Base-by-base conservation (phyloP, 495 filamentous ascomycete genomes). In the Lineolata rhizophorae region DNA sequence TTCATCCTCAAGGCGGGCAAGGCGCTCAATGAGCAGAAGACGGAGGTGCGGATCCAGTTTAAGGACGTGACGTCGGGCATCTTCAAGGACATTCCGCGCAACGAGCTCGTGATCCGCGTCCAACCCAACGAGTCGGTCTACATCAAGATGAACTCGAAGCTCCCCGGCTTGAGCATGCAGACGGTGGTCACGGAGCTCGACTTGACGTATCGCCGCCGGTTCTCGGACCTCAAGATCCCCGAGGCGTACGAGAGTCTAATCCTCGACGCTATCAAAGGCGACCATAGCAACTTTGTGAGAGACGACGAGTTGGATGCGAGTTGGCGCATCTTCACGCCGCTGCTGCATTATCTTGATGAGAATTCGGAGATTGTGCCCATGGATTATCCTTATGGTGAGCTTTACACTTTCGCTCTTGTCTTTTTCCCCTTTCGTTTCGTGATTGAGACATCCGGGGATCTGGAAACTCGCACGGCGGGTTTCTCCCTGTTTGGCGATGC, bases 91-190 rank as follows among this genome's bases (percentile, higher is more conserved):
- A 99, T 95, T 41, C 90, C 90, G 31, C 77, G 90, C 30, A 99
- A 99, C 62, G 90, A 99, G 60, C 75, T 99, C 35, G 90, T 99
- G 44, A 93, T 99, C 60, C 82, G 90, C 38, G 90, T 99, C 37
- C 90, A 99, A 58, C 90, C 90, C 41, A 99, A 99, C 58, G 90
- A 99, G 62, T 85, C 76, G 45, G 82, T 99, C 40, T 99, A 99
- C 63, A 93, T 94, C 57, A 99, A 99, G 72, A 99, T 95, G 90
- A 99, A 99, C 72, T 94, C 84, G 6, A 99, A 99, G 64, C 62
- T 95, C 31, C 90, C 90, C 15, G 90, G 90, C 46, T 62, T 99
- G 47, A 94, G 81, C 58, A 99, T 94, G 87, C 90, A 99, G 65
- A 99, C 90, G 11, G 90, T 94, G 14, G 84, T 94, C 40, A 99